phyloP scores from a whole-genome alignment of 139 green algal genomes.

The Gonium pectorale region DNA sequence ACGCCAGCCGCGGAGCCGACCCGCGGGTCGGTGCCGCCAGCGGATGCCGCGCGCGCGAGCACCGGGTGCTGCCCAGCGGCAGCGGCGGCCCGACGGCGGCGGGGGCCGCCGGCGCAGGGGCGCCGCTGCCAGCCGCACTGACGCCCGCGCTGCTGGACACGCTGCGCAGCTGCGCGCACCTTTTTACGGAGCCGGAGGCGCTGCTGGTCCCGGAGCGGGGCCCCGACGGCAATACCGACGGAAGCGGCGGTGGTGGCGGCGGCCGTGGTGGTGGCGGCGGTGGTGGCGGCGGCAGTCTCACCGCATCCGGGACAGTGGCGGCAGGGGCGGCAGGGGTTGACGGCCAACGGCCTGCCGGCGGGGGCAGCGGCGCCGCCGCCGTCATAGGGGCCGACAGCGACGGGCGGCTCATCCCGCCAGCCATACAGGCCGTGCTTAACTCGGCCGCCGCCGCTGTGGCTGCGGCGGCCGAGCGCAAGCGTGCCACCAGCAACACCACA shows the following conservation, averaged over 20 bases:
- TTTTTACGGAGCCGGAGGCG: conserved; percentile 10
- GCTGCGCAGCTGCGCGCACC: not conserved
- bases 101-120: not conserved
- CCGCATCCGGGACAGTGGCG: not conserved
- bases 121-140: conserved; percentile 7
- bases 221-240: not conserved
- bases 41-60: conserved; percentile 46
- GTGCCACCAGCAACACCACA: too few species aligned
- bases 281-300: not conserved
- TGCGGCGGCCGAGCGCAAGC: too few species aligned
- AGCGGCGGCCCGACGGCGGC: not conserved
- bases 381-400: not conserved
- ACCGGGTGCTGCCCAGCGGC: conserved; percentile 43
- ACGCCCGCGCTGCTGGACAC: conserved; percentile 3
- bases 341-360: not conserved
- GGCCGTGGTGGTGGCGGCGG: not conserved
- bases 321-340: too few species aligned
- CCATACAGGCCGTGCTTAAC: conserved; percentile 12
- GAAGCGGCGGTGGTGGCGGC: not conserved
- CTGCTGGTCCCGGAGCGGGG: not conserved
- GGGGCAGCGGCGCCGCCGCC: not conserved
- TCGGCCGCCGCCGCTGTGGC: not conserved
- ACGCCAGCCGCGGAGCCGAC: conserved; percentile 28
- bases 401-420: not conserved
- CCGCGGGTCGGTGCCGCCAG: not conserved